Evolutionary conservation across 768 basidiomycete species (phyloP).

Genomic region (Mycena galericulata): DNA sequence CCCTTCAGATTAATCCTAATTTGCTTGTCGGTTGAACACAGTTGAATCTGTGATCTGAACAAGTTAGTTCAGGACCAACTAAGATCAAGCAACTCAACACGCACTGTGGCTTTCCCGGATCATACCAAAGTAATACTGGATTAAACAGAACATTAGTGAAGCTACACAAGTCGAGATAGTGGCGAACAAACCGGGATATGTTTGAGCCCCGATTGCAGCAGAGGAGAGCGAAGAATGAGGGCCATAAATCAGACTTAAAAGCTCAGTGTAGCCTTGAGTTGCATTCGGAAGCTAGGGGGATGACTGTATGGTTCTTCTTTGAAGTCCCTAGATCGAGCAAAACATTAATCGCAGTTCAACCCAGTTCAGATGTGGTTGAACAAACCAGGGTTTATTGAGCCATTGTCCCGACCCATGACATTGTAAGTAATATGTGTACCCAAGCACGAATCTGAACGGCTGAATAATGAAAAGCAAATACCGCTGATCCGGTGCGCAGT

Average conservation of each 20-base stretch:
- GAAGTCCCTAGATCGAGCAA: no score
- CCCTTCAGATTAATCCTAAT: neutral
- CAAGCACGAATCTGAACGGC: no score
- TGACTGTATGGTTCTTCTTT: no score
- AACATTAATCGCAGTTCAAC: no score
- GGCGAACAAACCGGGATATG: neutral
- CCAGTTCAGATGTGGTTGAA: no score
- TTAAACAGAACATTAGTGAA: neutral
- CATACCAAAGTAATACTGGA: neutral
- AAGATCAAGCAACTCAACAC: no score
- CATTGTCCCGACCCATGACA: neutral
- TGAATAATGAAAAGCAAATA: neutral
- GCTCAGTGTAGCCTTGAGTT: neutral
- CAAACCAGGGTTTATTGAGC: neutral
- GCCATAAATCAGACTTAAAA: neutral
- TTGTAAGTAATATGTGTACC: no score
- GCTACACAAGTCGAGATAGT: constrained; percentile 1
- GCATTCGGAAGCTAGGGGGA: no score
- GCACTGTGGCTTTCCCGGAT: no score
- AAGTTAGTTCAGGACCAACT: no score
- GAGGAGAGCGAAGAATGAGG: neutral
- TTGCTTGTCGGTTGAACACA: neutral
- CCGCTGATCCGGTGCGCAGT: neutral
- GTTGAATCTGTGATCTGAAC: no score
- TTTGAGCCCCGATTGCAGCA: neutral